Percentiles rank a stretch among this genome's conserved stretches.
Conservation (phyloP, 2,329 filamentous ascomycete genomes). For the Ustulina deusta region DNA sequence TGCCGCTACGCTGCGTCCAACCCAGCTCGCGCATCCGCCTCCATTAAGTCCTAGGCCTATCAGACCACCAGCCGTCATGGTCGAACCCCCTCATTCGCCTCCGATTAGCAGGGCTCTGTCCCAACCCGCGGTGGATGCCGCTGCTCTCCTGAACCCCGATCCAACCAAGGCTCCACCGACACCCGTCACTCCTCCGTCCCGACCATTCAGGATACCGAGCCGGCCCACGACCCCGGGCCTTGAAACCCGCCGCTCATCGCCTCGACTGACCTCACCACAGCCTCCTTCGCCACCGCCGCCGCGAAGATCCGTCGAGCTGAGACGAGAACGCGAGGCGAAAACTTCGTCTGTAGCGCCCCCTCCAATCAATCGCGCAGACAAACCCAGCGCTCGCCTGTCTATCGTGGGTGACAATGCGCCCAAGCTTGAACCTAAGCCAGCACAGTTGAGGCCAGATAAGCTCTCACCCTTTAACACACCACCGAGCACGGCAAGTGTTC, state of each 20-base stretch:
- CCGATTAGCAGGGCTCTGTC: slow-evolving; percentile 61
- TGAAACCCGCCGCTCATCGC: slow-evolving; percentile 60
- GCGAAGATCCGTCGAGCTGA: slow-evolving; percentile 70
- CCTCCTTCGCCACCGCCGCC: slow-evolving; percentile 74
- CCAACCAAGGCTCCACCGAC: slow-evolving; percentile 56
- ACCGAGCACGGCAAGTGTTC: slow-evolving; percentile 76
- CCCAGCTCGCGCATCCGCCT: slow-evolving; percentile 56
- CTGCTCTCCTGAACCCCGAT: slow-evolving; percentile 62
- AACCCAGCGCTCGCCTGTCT: slow-evolving; percentile 73
- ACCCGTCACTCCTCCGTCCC: slow-evolving; percentile 56
- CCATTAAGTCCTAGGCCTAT: slow-evolving; percentile 60
- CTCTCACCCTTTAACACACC: slow-evolving; percentile 89
- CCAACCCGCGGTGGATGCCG: slow-evolving; percentile 55
- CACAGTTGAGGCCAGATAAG: slow-evolving; percentile 55
- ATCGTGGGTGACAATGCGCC: slow-evolving; percentile 46
- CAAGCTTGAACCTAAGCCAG: slow-evolving; percentile 52
- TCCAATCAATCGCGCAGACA: slow-evolving; percentile 83
- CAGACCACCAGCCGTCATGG: slow-evolving; percentile 72
- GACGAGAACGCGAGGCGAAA: slow-evolving; percentile 61
- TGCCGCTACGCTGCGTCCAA: slow-evolving; percentile 55
- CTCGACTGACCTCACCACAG: slow-evolving; percentile 60
- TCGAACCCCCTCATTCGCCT: slow-evolving; percentile 78
- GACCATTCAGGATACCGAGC: slow-evolving; percentile 66
- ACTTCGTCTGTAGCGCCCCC: slow-evolving; percentile 68
- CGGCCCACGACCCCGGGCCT: slow-evolving; percentile 65